Base-by-base conservation (phyloP, 2,329 filamentous ascomycete species). In the Beauveria medogensis region DNA sequence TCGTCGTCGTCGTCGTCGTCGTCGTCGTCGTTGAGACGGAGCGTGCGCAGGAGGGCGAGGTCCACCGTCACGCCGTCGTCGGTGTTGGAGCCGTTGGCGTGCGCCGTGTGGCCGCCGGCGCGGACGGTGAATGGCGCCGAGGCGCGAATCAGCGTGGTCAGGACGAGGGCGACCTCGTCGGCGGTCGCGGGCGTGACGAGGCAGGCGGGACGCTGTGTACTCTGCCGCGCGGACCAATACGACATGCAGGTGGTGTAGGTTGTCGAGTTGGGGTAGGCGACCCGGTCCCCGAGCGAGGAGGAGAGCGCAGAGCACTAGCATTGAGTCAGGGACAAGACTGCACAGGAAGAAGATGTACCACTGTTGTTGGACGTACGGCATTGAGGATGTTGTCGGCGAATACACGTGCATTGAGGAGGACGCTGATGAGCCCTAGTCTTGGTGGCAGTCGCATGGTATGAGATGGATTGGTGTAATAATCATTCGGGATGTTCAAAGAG, bases 71-170 rank as follows among this genome's bases (percentile, higher is more conserved):
- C 68, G 16, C 77, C 74, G 16, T 65, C 65, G 5, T 69, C 65
- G 60, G 73, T 73, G 65, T 74, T 83, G 7, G 78, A 77, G 2
- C 73, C 72, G 4, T 73, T 75, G 0, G 73, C 69, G 62, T 78
- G 80, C 3, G 77, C 71, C 2, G 75, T 76, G 68, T 84, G 81
- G 1, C 82, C 81, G n/a, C 81, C 80, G 50, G 74, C 72, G 43
- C 79, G 79, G 62, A 80, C 74, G 3, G 80, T 75, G 68, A 85
- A 84, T 0, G 64, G 67, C 56, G 63, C 65, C 18, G 62, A 40
- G 26, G 54, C 40, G 2, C 20, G 34, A 5, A 61, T 51, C 9
- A 68, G 58, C 8, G 57, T 59, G 30, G 62, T 65, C 53, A 68
- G 61, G 16, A 64, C 61, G 37, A 59, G 18, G 3, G 63, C 52